Evolutionary conservation across 441 rosid species (phyloP).

Genomic region (Geranium incanum): DNA sequence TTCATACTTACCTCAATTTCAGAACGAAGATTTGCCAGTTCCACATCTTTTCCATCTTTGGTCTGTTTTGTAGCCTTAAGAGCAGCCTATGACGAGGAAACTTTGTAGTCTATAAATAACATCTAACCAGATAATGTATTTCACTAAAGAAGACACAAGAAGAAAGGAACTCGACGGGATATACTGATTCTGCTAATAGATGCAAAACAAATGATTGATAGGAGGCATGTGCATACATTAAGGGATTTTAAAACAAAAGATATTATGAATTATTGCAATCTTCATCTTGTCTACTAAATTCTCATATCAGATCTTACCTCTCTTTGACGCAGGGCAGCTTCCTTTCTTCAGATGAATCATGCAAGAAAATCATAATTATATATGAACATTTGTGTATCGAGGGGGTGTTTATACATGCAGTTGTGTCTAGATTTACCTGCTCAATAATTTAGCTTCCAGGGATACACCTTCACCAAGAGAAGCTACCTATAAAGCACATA

Average conservation of each 20-base stretch:
- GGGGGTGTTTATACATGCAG: conserved; percentile 8
- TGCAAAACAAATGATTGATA: neutral
- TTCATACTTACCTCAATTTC: conserved; percentile 55
- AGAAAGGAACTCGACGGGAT: too few species aligned
- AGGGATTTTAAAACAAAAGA: too few species aligned
- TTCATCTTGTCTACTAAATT: too few species aligned
- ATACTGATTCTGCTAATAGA: too few species aligned
- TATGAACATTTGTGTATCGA: neutral
- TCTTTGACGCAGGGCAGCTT: conserved; percentile 87
- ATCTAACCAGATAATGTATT: neutral
- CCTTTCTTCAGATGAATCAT: conserved; percentile 49
- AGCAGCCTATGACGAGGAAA: conserved; percentile 39
- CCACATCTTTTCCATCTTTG: conserved; percentile 62
- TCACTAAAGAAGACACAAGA: too few species aligned
- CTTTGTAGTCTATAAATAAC: conserved; percentile 12
- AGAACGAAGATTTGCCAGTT: conserved; percentile 52
- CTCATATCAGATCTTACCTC: conserved; percentile 36
- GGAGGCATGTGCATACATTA: too few species aligned
- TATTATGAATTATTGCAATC: conserved; percentile 8
- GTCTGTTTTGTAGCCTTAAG: conserved; percentile 70
- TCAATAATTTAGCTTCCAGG: conserved; percentile 80
- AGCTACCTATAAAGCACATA: conserved; percentile 53
- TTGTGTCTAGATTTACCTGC: conserved; percentile 35
- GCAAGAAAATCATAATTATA: conserved; percentile 4
- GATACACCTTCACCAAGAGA: conserved; percentile 93